Conservation (phyloP, 2,329 filamentous ascomycete genomes). For the Chaetothyriales sp. region DNA sequence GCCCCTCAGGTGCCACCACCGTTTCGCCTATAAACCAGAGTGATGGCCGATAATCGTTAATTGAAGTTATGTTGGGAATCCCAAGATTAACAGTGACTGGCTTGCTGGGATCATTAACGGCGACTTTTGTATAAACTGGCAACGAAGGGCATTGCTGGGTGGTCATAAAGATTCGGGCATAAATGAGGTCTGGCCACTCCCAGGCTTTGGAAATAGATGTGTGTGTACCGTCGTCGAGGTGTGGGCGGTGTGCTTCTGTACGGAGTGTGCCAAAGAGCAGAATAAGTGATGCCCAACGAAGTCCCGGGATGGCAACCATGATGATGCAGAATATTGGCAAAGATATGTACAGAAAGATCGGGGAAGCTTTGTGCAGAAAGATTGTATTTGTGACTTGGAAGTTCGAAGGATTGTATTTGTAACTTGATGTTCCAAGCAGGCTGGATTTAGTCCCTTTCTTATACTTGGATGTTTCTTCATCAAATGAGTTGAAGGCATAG, state of each 20-base stretch:
- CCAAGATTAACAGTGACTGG: background rate
- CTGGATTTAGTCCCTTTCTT: no score
- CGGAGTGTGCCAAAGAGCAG: background rate
- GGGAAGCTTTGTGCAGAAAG: no score
- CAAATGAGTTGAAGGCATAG: no score
- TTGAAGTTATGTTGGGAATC: conserved; percentile 1
- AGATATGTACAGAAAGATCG: no score
- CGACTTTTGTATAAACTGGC: conserved; percentile 1
- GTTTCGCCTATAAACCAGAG: conserved; percentile 1
- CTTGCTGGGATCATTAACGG: background rate
- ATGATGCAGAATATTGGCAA: no score
- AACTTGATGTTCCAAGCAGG: no score
- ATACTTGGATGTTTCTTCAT: no score
- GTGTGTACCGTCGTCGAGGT: conserved; percentile 1
- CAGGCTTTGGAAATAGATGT: conserved; percentile 1
- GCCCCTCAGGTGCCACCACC: background rate
- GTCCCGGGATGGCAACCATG: no score
- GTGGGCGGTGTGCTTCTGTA: background rate
- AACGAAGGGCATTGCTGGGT: background rate
- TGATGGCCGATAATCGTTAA: conserved; percentile 1
- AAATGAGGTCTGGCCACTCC: conserved; percentile 1
- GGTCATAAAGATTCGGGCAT: background rate
- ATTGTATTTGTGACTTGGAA: no score
- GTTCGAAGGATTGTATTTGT: no score
- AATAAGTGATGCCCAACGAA: no score